Conservation (phyloP, 306 rosid genomes). For the Carpinus viminea region DNA sequence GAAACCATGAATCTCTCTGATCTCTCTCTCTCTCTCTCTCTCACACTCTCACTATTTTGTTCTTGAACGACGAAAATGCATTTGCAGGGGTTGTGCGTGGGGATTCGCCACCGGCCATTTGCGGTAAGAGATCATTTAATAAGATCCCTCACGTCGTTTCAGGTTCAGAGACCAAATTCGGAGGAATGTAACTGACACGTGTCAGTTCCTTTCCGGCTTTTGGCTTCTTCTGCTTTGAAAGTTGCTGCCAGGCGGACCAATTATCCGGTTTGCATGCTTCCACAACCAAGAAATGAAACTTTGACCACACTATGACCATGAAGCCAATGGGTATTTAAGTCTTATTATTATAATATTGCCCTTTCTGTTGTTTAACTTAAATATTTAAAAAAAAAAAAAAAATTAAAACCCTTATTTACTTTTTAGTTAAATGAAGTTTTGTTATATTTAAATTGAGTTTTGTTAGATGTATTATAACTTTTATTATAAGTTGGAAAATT, state of each 20-base stretch:
- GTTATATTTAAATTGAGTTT: too few relatives aligned
- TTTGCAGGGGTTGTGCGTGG: constrained; percentile 12
- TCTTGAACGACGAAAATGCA: constrained; percentile 42
- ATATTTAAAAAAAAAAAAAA: too few relatives aligned
- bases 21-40: background rate
- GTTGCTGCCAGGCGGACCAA: constrained; percentile 56
- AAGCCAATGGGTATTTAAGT: background rate
- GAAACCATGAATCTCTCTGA: background rate
- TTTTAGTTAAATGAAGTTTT: too few relatives aligned
- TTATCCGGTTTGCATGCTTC: constrained; percentile 70
- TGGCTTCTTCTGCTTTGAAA: constrained; percentile 29
- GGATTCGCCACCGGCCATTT: constrained; percentile 49
- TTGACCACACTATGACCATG: constrained; percentile 56
- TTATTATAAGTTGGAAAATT: too few relatives aligned
- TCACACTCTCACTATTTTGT: background rate
- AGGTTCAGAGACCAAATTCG: constrained; percentile 44
- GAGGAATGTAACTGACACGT: constrained; percentile 74
- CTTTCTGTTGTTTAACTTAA: background rate
- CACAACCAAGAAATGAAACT: constrained; percentile 32
- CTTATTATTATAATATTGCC: constrained; percentile 24
- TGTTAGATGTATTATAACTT: too few relatives aligned
- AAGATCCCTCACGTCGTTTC: constrained; percentile 52
- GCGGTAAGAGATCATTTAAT: constrained; percentile 51
- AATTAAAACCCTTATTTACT: too few relatives aligned
- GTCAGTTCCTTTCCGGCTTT: constrained; percentile 30